Conservation (phyloP, 148 eudicot species). For the Fallopia convolvulus region DNA sequence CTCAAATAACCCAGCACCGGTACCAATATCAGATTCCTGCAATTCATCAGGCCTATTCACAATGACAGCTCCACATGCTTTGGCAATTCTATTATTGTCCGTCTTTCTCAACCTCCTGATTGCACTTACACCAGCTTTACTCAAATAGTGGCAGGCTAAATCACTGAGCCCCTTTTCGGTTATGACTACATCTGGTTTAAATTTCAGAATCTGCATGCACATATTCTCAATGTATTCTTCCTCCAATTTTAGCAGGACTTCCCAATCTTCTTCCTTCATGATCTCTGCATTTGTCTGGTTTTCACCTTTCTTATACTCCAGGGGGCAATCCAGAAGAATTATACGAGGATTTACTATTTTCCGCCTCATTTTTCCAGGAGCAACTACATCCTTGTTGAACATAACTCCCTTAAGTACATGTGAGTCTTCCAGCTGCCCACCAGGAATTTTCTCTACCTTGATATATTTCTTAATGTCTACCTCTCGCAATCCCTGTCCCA, state of each 20-base stretch:
- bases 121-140: conserved; percentile 94
- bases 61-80: conserved; percentile 88
- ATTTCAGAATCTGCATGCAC: conserved; percentile 64
- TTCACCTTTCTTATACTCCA: conserved; percentile 95
- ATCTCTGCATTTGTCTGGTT: conserved; percentile 95
- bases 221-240: conserved; percentile 81
- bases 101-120: conserved; percentile 89
- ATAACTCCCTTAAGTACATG: conserved; percentile 79
- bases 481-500: conserved; percentile 83
- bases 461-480: conserved; percentile 90
- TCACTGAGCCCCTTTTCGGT: conserved; percentile 92
- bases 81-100: conserved; percentile 82
- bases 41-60: conserved; percentile 92
- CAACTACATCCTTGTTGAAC: conserved; percentile 89
- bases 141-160: conserved; percentile 78
- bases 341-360: conserved; percentile 78
- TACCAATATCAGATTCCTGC: conserved; percentile 89
- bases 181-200: conserved; percentile 80
- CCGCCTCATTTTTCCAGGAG: conserved; percentile 94
- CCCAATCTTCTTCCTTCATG: conserved; percentile 86
- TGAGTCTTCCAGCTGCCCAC: conserved; percentile 89
- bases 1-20: conserved; percentile 90
- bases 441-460: conserved; percentile 89
- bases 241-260: conserved; percentile 71
- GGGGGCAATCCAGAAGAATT: conserved; percentile 75